A percentile compares a stretch with the other conserved stretches of the same genome.
phyloP scores from a whole-genome alignment of 2,329 filamentous ascomycete genomes.

The Apiospora pterosperma region DNA sequence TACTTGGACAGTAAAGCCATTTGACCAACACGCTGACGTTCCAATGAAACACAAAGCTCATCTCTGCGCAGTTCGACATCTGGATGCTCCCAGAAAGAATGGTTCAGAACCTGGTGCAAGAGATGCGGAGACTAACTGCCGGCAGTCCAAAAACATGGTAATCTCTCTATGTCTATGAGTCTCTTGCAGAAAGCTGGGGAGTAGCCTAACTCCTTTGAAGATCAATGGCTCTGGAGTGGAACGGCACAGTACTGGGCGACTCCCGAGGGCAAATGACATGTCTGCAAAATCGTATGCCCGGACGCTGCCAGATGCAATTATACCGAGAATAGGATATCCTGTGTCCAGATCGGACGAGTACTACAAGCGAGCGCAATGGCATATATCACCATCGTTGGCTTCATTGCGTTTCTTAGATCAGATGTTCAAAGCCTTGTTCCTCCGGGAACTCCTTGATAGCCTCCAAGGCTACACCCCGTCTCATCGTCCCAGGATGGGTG shows the following conservation, averaged over 20 bases:
- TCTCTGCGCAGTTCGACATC: no score
- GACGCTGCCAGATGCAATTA: neutral
- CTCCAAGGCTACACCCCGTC: constrained; percentile 44
- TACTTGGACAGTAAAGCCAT: no score
- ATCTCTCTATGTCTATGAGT: neutral
- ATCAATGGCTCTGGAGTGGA: neutral
- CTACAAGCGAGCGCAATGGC: neutral
- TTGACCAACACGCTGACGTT: no score
- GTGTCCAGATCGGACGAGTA: neutral
- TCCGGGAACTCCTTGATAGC: constrained; percentile 37
- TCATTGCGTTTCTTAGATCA: no score
- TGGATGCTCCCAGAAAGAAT: no score
- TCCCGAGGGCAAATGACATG: neutral
- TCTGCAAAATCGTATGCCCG: no score
- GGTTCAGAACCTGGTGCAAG: no score
- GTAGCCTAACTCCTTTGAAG: neutral
- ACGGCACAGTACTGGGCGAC: neutral
- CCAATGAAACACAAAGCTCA: no score
- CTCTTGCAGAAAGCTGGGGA: neutral
- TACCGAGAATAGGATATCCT: neutral
- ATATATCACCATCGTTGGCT: no score
- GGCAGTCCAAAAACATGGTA: neutral
- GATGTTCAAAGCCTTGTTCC: neutral
- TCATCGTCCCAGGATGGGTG: constrained; percentile 53
- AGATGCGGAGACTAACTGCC: neutral